A percentile compares a stretch with the other conserved stretches of the same genome.
Evolutionary conservation across 805 yeast species (phyloP).

Genomic region (Yarrowia sp.): DNA sequence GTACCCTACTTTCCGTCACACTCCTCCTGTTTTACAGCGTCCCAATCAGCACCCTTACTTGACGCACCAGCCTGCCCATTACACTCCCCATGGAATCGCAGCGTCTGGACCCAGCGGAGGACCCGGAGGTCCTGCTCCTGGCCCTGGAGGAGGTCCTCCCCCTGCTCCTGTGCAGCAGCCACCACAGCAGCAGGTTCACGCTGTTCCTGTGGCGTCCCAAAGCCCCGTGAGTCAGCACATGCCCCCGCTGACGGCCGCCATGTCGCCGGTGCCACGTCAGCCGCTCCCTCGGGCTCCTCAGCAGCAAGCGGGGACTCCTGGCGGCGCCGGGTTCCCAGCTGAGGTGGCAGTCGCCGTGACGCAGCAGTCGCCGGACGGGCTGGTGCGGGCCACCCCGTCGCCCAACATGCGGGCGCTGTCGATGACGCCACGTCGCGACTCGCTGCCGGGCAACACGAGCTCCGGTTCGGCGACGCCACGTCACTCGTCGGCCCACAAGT

Average conservation of each 20-base stretch:
- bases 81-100: constrained; percentile 19
- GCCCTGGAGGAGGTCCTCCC: constrained; percentile 4
- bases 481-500: neutral
- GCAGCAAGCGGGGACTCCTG: constrained; percentile 20
- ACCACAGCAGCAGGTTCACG: neutral
- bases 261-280: constrained; percentile 17
- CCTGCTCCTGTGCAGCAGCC: neutral
- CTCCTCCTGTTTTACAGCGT: neutral
- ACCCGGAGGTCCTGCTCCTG: constrained; percentile 2
- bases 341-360: constrained; percentile 9
- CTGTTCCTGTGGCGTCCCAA: neutral
- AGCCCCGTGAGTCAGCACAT: neutral
- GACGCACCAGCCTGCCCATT: constrained; percentile 22
- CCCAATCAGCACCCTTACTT: constrained; percentile 21
- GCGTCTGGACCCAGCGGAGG: neutral
- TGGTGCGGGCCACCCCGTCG: neutral
- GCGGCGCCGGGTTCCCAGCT: constrained; percentile 26
- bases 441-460: constrained; percentile 13
- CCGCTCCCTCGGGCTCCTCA: constrained; percentile 23
- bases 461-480: neutral
- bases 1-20: neutral
- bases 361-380: neutral
- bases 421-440: constrained; percentile 19
- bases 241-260: neutral
- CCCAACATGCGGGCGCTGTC: constrained; percentile 14